These are phyloP conservation scores for Saturnispora sekii DNA, from an alignment of 805 yeast species.

Conservation along the genomic window DNA sequence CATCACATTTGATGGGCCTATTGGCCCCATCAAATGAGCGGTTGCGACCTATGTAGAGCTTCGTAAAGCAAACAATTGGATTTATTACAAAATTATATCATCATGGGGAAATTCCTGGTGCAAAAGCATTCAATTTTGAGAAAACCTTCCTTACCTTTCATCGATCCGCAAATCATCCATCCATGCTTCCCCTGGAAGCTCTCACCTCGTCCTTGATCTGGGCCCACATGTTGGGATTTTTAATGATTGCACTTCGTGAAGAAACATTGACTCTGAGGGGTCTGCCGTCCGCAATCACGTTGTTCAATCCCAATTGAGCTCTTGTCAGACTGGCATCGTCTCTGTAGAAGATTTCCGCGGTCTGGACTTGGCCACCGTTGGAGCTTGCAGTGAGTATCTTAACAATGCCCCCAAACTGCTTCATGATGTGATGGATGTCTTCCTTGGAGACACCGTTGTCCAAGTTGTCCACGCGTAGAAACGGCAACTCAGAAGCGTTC, in stretches of 20 bases:
- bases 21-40: no score
- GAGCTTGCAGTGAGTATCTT: conserved; percentile 10
- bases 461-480: conserved; percentile 25
- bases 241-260: conserved; percentile 8
- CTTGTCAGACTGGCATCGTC: conserved; percentile 7
- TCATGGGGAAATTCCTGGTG: not conserved
- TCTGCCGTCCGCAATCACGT: conserved; percentile 14
- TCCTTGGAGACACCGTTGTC: conserved; percentile 22
- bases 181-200: no score
- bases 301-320: conserved; percentile 9
- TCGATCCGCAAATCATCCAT: not conserved
- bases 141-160: not conserved
- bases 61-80: no score
- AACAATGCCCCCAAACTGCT: conserved; percentile 15
- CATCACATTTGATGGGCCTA: not conserved
- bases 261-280: conserved; percentile 8
- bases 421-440: conserved; percentile 23
- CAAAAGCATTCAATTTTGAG: no score
- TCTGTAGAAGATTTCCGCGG: conserved; percentile 15
- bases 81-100: not conserved
- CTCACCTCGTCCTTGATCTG: no score
- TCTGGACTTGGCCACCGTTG: conserved; percentile 3
- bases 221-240: not conserved
- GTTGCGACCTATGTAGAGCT: no score
- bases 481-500: conserved; percentile 16